phyloP scores from a whole-genome alignment of 2,329 filamentous ascomycete species.

The Aspergillus arachidicola region DNA sequence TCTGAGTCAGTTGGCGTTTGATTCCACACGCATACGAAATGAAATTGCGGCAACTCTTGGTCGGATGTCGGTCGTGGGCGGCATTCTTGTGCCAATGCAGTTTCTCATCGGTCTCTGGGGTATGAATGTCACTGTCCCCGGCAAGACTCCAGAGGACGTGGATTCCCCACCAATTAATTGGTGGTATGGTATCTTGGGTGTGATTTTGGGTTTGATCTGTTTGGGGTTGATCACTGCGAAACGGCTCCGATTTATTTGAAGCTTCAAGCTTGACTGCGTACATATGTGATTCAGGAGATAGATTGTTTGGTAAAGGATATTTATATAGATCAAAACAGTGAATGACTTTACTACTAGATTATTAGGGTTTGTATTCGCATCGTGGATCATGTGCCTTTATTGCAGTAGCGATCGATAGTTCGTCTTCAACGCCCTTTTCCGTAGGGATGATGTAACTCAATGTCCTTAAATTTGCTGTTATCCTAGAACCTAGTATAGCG shows the following conservation, averaged over 20 bases:
- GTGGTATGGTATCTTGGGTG: constrained; percentile 46
- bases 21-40: constrained; percentile 83
- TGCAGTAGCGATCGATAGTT: no score
- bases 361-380: background rate
- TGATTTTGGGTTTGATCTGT: constrained; percentile 36
- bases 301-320: background rate
- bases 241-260: constrained; percentile 22
- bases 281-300: background rate
- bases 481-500: no score
- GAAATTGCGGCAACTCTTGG: constrained; percentile 80
- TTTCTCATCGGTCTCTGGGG: constrained; percentile 66
- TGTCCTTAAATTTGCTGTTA: no score
- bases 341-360: background rate
- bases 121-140: constrained; percentile 49
- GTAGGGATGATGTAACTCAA: no score
- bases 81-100: constrained; percentile 88
- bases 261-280: background rate
- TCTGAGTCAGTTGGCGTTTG: constrained; percentile 84
- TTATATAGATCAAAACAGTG: background rate
- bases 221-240: constrained; percentile 30
- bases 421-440: no score
- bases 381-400: no score
- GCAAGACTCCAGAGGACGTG: constrained; percentile 21
- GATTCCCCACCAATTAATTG: constrained; percentile 29
- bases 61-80: constrained; percentile 88